Base-by-base conservation (phyloP, 1,284 basidiomycete genomes). In the Ustilago loliicola region DNA sequence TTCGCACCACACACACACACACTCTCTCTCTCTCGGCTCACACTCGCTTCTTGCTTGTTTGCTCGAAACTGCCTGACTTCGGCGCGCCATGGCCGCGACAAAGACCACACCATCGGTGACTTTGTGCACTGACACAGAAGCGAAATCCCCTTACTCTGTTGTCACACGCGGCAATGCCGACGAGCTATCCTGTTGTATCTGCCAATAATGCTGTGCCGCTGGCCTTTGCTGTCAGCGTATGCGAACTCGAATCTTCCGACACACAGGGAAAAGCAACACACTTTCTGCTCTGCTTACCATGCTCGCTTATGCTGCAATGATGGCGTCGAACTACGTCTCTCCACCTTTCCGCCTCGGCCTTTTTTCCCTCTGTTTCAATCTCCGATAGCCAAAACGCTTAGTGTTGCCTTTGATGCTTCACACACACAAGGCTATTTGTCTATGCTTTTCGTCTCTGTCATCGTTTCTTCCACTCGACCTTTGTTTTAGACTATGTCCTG, bases 341-440 rank as follows among this genome's bases (percentile, higher is more conserved):
- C 48, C 51, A 34, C 27, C 51, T 53, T 45, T 36, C 53, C 13
- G 34, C 15, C 52, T 53, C 27, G 52, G 52, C 10, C n/a, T 30
- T 34, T 53, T 53, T 30, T 50, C 40, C 42, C n/a, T 40, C 10
- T 56, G 30, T 61, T 57, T 64, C 36, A 54, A 57, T 15, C 34
- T 50, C 61, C 61, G 61, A 50, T 21, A 29, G 61, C 54, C 54
- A 64, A 64, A 54, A 64, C 19, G 47, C 54, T 51, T 56, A 27
- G 61, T 30, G 54, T 19, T 56, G 17, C 30, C 42, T 45, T 45
- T 45, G 42, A 45, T 45, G 15, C n/a, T 45, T 10, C 17, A 40
- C 38, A 7, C 7, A 9, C 19, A 7, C n/a, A 21, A 21, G n/a
- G 8, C 42, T 11, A 21, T 40, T 9, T 40, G 13, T 19, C 2